Conservation (phyloP, 2,329 filamentous ascomycete genomes). For the Monascus ruber region DNA sequence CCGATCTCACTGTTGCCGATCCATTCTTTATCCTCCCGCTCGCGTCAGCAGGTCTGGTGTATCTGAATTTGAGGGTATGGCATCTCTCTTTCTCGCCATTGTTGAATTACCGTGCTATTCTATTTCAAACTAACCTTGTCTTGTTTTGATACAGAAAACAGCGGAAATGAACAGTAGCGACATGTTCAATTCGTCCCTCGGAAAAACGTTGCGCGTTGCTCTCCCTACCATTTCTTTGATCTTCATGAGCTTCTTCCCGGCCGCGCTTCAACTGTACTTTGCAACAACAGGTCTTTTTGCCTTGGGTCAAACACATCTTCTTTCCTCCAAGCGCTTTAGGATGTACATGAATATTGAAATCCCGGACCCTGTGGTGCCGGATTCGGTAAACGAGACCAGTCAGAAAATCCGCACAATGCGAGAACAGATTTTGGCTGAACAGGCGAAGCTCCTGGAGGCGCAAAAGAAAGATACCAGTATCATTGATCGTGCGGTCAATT, state of each 20-base stretch:
- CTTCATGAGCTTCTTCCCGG: slow-evolving; percentile 46
- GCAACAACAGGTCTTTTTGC: slow-evolving; percentile 29
- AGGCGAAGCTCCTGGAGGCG: slow-evolving; percentile 3
- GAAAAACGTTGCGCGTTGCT: slow-evolving; percentile 26
- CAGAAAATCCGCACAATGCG: slow-evolving; percentile 9
- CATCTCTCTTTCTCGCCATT: neutral
- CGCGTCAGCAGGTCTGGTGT: slow-evolving; percentile 46
- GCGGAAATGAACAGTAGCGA: slow-evolving; percentile 25
- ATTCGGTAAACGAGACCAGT: slow-evolving; percentile 3
- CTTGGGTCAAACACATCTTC: slow-evolving; percentile 34
- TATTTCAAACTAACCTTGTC: neutral
- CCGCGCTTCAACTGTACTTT: slow-evolving; percentile 54
- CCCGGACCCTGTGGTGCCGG: neutral
- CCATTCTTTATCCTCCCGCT: slow-evolving; percentile 67
- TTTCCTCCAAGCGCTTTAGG: slow-evolving; percentile 28
- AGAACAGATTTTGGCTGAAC: slow-evolving; percentile 7
- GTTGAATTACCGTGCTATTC: neutral
- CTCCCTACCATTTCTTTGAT: slow-evolving; percentile 44
- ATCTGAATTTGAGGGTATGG: slow-evolving; percentile 47
- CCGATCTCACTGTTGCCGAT: slow-evolving; percentile 63
- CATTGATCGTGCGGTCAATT: slow-evolving; percentile 27
- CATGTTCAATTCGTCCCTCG: slow-evolving; percentile 17
- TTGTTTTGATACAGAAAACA: slow-evolving; percentile 20
- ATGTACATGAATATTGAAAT: slow-evolving; percentile 11
- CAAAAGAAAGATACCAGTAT: slow-evolving; percentile 10